phyloP scores from a whole-genome alignment of 805 yeast species.

The Metschnikowia similis region DNA sequence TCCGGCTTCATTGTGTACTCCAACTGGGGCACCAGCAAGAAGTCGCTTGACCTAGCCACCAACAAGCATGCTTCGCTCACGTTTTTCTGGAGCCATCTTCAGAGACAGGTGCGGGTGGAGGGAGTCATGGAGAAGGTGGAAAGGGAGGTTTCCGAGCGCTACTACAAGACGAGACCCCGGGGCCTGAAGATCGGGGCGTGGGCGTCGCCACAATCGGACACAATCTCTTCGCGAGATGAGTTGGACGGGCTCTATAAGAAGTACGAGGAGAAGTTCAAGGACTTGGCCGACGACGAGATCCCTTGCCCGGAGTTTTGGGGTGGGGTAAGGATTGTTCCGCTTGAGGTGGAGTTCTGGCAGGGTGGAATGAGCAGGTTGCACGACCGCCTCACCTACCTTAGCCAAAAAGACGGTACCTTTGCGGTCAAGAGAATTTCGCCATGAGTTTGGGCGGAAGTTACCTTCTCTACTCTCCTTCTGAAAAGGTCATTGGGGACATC shows the following conservation, averaged over 20 bases:
- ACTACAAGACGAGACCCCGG: conserved; percentile 84
- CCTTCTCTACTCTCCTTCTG: too few species aligned
- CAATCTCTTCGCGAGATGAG: conserved; percentile 54
- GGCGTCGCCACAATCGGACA: conserved; percentile 85
- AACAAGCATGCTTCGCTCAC: conserved; percentile 81
- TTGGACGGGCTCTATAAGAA: conserved; percentile 51
- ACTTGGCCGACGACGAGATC: conserved; percentile 52
- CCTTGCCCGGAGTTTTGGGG: conserved; percentile 98
- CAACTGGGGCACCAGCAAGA: conserved; percentile 86
- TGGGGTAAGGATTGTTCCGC: conserved; percentile 81
- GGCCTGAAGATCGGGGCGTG: conserved; percentile 95
- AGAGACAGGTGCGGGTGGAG: conserved; percentile 91
- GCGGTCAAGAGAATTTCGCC: conserved; percentile 70
- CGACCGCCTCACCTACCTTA: conserved; percentile 72
- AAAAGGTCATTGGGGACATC: too few species aligned
- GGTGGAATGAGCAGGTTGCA: conserved; percentile 88
- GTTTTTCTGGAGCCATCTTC: conserved; percentile 88
- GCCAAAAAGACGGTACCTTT: conserved; percentile 49
- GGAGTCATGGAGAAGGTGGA: conserved; percentile 74
- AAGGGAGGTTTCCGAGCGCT: conserved; percentile 68
- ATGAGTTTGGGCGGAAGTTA: conserved; percentile 14
- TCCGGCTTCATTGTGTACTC: conserved; percentile 85
- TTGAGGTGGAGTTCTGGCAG: conserved; percentile 96
- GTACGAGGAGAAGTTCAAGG: conserved; percentile 55
- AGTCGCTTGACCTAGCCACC: conserved; percentile 61